Evolutionary conservation across 257 asterid genomes (phyloP).

Genomic region (Ophiorrhiza pumila): DNA sequence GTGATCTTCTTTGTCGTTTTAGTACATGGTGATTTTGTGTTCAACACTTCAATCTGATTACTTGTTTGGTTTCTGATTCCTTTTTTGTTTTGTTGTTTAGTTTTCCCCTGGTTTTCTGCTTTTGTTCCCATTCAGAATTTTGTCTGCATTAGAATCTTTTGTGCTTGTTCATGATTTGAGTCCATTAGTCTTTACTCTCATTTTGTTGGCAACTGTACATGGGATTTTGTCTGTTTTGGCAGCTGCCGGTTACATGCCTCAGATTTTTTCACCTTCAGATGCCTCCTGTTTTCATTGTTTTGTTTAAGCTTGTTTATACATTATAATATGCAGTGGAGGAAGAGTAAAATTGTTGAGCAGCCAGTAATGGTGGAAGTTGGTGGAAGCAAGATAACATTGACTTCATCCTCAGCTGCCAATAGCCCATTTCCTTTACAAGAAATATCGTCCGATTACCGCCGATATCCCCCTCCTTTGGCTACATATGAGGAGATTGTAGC

Average conservation of each 20-base stretch:
- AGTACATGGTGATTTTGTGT: background rate
- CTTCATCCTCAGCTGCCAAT: slow-evolving; percentile 32
- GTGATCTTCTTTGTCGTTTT: slow-evolving; percentile 1
- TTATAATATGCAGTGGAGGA: slow-evolving; percentile 4
- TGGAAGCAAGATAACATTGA: slow-evolving; percentile 28
- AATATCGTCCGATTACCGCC: slow-evolving; percentile 29
- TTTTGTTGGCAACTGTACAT: background rate
- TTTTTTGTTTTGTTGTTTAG: background rate
- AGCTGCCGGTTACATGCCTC: slow-evolving; percentile 5
- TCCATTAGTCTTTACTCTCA: background rate
- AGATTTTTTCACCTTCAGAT: background rate
- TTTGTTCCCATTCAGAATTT: background rate
- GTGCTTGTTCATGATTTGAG: background rate
- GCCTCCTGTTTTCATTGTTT: background rate
- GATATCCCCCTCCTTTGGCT: slow-evolving; percentile 71
- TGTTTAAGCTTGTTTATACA: background rate
- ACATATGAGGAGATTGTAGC: slow-evolving; percentile 54
- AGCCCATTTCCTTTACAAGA: slow-evolving; percentile 29
- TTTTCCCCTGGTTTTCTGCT: background rate
- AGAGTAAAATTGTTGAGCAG: slow-evolving; percentile 31
- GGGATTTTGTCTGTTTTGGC: slow-evolving; percentile 18
- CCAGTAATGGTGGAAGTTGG: slow-evolving; percentile 33
- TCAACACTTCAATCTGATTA: background rate
- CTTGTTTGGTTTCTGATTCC: background rate
- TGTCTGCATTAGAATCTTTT: slow-evolving; percentile 5